Percentiles rank a stretch among this genome's conserved stretches.
Conservation (phyloP, 1,284 basidiomycete species). For the Sanguinoderma infundibulare region DNA sequence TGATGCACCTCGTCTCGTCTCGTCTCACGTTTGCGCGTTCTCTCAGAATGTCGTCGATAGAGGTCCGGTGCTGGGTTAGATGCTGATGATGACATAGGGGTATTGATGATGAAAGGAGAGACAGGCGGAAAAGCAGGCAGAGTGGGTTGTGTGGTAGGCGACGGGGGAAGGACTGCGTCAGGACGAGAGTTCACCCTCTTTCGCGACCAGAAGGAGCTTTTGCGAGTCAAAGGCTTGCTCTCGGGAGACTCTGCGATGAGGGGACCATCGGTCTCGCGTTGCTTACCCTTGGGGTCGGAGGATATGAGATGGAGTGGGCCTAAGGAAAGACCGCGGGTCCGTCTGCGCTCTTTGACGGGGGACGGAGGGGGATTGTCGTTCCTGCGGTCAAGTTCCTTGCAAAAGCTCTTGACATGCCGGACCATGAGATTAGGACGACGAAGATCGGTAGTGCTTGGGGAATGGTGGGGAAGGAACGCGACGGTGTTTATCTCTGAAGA, state of each 20-base stretch:
- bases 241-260: slow-evolving; percentile 13
- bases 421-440: slow-evolving; percentile 25
- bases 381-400: slow-evolving; percentile 36
- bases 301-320: slow-evolving; percentile 45
- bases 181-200: slow-evolving; percentile 39
- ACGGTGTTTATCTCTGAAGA: slow-evolving; percentile 47
- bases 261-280: slow-evolving; percentile 19
- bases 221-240: slow-evolving; percentile 49
- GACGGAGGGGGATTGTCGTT: slow-evolving; percentile 16
- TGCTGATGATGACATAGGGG: slow-evolving; percentile 30
- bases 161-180: slow-evolving; percentile 28
- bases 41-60: slow-evolving; percentile 57
- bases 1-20: slow-evolving; percentile 11
- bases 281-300: slow-evolving; percentile 45
- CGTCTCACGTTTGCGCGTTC: slow-evolving; percentile 27
- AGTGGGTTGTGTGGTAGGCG: slow-evolving; percentile 36
- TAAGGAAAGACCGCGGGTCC: slow-evolving; percentile 47
- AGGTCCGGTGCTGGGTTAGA: slow-evolving; percentile 41
- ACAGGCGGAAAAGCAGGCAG: slow-evolving; percentile 54
- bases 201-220: slow-evolving; percentile 58
- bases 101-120: slow-evolving; percentile 56
- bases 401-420: slow-evolving; percentile 54
- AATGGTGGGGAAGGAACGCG: slow-evolving; percentile 37
- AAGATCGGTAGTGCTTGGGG: slow-evolving; percentile 22
- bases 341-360: slow-evolving; percentile 42